Base-by-base conservation (phyloP, 2,329 filamentous ascomycete species). In the Ophiosphaerella korrae region DNA sequence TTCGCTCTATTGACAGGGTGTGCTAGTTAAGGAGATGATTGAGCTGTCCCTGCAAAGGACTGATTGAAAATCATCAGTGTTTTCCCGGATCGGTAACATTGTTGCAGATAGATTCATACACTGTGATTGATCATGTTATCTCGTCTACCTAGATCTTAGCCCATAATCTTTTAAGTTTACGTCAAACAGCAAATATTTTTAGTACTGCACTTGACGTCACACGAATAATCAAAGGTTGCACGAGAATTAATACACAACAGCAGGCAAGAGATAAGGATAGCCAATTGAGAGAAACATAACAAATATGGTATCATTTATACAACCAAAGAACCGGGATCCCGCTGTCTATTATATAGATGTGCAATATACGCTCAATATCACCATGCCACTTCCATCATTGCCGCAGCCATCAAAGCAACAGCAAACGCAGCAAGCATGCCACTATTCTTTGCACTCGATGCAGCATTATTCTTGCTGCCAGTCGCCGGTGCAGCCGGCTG, bases 401-500 rank as follows among this genome's bases (percentile, higher is more conserved):
- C 29, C 6, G 46, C 52, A 35, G 39, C 41, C 11, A 53, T 38
- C 9, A 53, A 16, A 8, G 37, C 34, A 37, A 47, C 51, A 23
- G 36, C 48, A 39, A 45, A 18, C 11, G 35, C 45, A 24, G 44
- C 31, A 1, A 45, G 18, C 24, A 51, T 37, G 9, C 45, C 26
- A 31, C 49, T 53, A 2, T 24, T 32, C 18, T 23, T 48, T 14
- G 41, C 33, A 39, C 32, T 32, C 16, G 45, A 11, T 12, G 46
- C 41, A 21, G 14, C 44, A 23, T 11, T 42, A 24, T 32, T 38
- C 3, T 31, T 40, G 14, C 33, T 31, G 1, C 36, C 42, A 18
- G 33, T 41, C 2, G 45, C 39, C 8, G 52, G 37, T 24, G 32
- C 51, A 26, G 23, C 45, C 32, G 64, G 57, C 24, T 63, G 50